Conservation (phyloP, 2,329 filamentous ascomycete genomes). For the Reticulascus tulasneorum region DNA sequence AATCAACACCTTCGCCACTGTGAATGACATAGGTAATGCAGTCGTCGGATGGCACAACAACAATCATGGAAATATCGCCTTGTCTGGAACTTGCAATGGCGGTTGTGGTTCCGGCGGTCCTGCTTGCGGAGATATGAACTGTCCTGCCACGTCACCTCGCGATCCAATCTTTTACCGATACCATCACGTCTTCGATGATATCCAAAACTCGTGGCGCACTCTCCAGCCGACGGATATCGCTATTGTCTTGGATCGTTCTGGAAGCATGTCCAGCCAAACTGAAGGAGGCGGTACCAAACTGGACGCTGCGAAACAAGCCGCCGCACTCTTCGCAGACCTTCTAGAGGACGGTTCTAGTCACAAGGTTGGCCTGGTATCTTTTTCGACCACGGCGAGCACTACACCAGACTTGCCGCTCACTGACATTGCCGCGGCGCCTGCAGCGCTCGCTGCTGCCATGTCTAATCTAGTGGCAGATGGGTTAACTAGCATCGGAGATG, state of each 20-base stretch:
- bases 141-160: background rate
- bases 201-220: background rate
- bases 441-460: background rate
- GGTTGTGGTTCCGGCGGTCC: too few species aligned
- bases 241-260: background rate
- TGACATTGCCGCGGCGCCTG: background rate
- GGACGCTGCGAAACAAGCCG: background rate
- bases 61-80: background rate
- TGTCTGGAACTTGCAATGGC: background rate
- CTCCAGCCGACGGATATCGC: background rate
- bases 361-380: background rate
- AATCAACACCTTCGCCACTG: too few species aligned
- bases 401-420: background rate
- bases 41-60: background rate
- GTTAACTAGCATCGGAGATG: background rate
- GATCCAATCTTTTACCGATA: background rate
- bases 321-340: background rate
- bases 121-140: background rate
- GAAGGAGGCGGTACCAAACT: background rate
- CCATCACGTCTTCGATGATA: background rate
- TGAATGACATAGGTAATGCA: background rate
- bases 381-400: background rate
- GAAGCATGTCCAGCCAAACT: background rate
- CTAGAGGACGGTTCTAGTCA: background rate
- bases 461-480: background rate